Conservation (phyloP, 164 flowering plant genomes). For the Magnolia sinica region DNA sequence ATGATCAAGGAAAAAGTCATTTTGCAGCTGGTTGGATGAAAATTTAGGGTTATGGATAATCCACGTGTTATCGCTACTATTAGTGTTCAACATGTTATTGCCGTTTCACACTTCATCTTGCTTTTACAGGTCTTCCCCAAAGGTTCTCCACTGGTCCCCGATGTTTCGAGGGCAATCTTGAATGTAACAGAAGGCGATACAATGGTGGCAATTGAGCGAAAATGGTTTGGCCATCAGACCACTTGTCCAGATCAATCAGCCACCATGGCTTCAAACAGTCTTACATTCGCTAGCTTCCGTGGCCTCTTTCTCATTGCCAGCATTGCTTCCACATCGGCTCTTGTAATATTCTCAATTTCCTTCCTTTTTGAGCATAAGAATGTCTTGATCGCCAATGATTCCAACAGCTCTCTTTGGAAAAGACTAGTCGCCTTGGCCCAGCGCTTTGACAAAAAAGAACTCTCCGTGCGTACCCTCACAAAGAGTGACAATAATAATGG, state of each 20-base stretch:
- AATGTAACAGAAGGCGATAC: slow-evolving; percentile 24
- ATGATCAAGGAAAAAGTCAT: no score
- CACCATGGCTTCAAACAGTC: slow-evolving; percentile 6
- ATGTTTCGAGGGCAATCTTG: slow-evolving; percentile 36
- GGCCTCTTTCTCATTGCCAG: slow-evolving; percentile 46
- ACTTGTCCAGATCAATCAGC: slow-evolving; percentile 11
- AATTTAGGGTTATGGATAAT: neutral
- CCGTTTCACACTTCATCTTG: no score
- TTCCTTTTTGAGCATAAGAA: slow-evolving; percentile 21
- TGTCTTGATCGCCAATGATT: neutral
- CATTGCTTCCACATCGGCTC: slow-evolving; percentile 21
- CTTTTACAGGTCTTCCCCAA: slow-evolving; percentile 32
- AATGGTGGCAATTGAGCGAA: slow-evolving; percentile 23
- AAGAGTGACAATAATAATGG: neutral
- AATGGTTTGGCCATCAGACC: slow-evolving; percentile 25
- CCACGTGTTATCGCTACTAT: neutral
- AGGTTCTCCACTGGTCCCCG: slow-evolving; percentile 36
- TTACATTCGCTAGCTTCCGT: slow-evolving; percentile 14
- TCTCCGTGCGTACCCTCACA: neutral
- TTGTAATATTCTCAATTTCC: slow-evolving; percentile 11
- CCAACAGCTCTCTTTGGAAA: neutral
- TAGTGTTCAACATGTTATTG: neutral
- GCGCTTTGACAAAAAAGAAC: slow-evolving; percentile 5
- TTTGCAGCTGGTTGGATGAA: no score
- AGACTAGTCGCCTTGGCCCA: neutral